Percentiles rank a stretch among this genome's conserved stretches.
phyloP scores from a whole-genome alignment of 768 basidiomycete species.

The Sistotremastrum suecicum region DNA sequence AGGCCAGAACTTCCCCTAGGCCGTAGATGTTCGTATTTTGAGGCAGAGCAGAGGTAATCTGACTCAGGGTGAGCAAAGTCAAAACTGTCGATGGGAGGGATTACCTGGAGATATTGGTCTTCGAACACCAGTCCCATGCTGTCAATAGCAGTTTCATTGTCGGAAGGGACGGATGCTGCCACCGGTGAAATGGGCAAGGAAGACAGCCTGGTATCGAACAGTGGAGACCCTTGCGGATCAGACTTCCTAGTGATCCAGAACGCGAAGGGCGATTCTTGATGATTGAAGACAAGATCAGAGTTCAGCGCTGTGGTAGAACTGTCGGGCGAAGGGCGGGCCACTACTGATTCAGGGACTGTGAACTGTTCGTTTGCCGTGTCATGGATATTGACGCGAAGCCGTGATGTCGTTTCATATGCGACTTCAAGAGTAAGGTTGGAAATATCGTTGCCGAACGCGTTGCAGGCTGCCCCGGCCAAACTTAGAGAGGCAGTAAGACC shows the following conservation, averaged over 20 bases:
- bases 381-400: slow-evolving; percentile 55
- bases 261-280: slow-evolving; percentile 48
- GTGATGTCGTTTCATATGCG: slow-evolving; percentile 43
- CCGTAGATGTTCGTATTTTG: slow-evolving; percentile 62
- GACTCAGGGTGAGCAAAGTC: background rate
- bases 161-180: slow-evolving; percentile 34
- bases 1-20: slow-evolving; percentile 57
- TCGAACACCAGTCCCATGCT: slow-evolving; percentile 66
- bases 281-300: slow-evolving; percentile 61
- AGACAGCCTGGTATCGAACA: slow-evolving; percentile 57
- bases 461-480: slow-evolving; percentile 42
- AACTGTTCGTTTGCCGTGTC: slow-evolving; percentile 51
- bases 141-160: slow-evolving; percentile 41
- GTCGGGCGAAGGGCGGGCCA: slow-evolving; percentile 13
- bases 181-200: slow-evolving; percentile 51
- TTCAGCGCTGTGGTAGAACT: slow-evolving; percentile 19
- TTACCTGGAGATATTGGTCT: slow-evolving; percentile 63
- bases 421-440: slow-evolving; percentile 47
- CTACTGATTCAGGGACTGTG: slow-evolving; percentile 42
- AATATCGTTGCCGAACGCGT: slow-evolving; percentile 52
- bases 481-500: slow-evolving; percentile 42
- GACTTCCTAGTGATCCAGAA: slow-evolving; percentile 71
- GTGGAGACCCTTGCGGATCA: slow-evolving; percentile 33
- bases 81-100: background rate
- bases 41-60: slow-evolving; percentile 56